These are phyloP conservation scores for Sporothrix luriei DNA, from an alignment of 2,329 filamentous ascomycete genomes.

Conservation along the genomic window DNA sequence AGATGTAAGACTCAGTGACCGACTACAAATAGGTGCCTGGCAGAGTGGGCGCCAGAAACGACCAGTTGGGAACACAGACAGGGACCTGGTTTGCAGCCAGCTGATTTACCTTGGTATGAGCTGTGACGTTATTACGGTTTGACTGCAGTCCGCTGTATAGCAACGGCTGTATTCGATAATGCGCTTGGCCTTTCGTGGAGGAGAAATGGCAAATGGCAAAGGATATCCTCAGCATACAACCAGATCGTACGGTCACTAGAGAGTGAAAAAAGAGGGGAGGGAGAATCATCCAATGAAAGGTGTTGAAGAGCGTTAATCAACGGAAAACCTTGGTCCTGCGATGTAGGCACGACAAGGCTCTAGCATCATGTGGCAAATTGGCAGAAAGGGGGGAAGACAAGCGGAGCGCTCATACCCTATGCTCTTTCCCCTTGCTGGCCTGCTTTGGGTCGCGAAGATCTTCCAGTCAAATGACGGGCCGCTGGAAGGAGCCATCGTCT, in stretches of 20 bases:
- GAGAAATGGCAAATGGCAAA: not conserved
- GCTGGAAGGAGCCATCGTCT: not conserved
- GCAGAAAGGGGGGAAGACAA: slow-evolving; percentile 8
- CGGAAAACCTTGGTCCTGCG: not conserved
- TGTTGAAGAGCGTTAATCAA: not conserved
- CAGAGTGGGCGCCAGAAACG: slow-evolving; percentile 9
- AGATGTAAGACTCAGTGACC: not conserved
- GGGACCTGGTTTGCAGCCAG: slow-evolving; percentile 5
- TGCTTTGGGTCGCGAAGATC: not conserved
- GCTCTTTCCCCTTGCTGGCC: not conserved
- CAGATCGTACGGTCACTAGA: not conserved
- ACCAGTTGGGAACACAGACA: not conserved
- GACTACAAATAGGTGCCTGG: not conserved
- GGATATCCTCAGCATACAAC: not conserved
- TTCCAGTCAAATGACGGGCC: not conserved
- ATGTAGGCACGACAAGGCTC: slow-evolving; percentile 28
- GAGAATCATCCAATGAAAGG: not conserved
- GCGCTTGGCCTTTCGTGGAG: not conserved
- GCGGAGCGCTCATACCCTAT: not conserved
- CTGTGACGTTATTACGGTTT: not conserved
- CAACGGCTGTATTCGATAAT: not conserved
- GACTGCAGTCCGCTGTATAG: not conserved
- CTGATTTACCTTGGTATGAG: not conserved
- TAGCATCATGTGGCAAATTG: slow-evolving; percentile 3
- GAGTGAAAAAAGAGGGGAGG: not conserved